Conservation (phyloP, 2,329 filamentous ascomycete genomes). For the Alternaria longipes region DNA sequence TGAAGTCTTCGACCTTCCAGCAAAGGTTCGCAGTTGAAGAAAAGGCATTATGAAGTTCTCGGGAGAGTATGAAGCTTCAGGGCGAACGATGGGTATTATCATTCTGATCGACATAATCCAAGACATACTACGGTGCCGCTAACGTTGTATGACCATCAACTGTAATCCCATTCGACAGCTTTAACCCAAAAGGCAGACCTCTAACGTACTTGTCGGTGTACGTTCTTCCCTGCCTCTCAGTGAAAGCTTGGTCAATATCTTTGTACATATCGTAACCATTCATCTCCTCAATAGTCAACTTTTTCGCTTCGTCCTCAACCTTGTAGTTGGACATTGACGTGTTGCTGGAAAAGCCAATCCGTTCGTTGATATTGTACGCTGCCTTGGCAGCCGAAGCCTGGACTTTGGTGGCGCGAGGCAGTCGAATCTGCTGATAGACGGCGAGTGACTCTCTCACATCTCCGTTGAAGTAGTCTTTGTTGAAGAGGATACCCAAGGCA, state of each 20-base stretch:
- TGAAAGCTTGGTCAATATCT: constrained; percentile 27
- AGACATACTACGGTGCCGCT: neutral
- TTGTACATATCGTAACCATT: constrained; percentile 54
- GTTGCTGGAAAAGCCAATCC: constrained; percentile 68
- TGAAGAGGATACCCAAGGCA: constrained; percentile 69
- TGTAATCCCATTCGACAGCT: constrained; percentile 18
- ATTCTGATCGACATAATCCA: neutral
- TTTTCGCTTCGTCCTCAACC: constrained; percentile 68
- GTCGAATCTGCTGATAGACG: constrained; percentile 49
- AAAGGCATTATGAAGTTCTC: too few relatives aligned
- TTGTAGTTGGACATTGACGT: constrained; percentile 66
- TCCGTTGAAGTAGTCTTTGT: constrained; percentile 54
- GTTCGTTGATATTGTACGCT: constrained; percentile 52
- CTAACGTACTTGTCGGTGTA: constrained; percentile 16
- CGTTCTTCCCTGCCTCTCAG: constrained; percentile 19
- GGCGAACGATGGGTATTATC: neutral
- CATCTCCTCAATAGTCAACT: constrained; percentile 75
- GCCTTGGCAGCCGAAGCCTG: constrained; percentile 51
- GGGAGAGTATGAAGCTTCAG: too few relatives aligned
- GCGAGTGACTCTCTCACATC: constrained; percentile 45
- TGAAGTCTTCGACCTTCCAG: too few relatives aligned
- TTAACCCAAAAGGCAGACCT: constrained; percentile 20
- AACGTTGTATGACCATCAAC: neutral
- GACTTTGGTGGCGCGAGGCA: constrained; percentile 51
- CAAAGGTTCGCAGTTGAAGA: too few relatives aligned